phyloP scores from a whole-genome alignment of 352 stramenopile genomes.

The Peronospora farinosa region DNA sequence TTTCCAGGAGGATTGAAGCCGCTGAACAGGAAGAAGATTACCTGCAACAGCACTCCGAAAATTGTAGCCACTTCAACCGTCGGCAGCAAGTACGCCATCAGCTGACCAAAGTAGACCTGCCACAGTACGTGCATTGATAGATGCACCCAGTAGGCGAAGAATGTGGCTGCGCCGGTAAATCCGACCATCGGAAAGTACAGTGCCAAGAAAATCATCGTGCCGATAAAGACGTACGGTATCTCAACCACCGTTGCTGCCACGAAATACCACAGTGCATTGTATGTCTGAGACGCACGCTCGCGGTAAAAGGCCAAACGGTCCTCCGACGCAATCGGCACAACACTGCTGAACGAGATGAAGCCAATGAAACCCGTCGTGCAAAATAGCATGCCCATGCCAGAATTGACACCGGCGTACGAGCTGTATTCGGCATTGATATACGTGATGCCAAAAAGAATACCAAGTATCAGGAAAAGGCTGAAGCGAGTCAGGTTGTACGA shows the following conservation, averaged over 20 bases:
- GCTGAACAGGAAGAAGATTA: constrained; percentile 48
- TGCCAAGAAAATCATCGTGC: constrained; percentile 28
- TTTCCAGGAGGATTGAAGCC: constrained; percentile 47
- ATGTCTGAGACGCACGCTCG: constrained; percentile 87
- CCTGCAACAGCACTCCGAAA: constrained; percentile 36
- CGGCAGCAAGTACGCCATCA: constrained; percentile 40
- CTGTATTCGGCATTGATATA: constrained; percentile 33
- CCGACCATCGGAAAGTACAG: constrained; percentile 48
- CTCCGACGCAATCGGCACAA: constrained; percentile 68
- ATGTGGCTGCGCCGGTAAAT: constrained; percentile 36
- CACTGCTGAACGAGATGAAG: constrained; percentile 69
- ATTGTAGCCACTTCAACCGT: constrained; percentile 33
- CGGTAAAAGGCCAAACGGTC: constrained; percentile 90
- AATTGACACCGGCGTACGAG: constrained; percentile 44
- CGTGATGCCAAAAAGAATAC: constrained; percentile 61
- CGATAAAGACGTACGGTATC: constrained; percentile 47
- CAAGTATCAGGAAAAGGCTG: constrained; percentile 60
- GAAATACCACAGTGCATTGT: constrained; percentile 78
- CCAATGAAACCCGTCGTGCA: constrained; percentile 65
- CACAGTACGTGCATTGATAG: constrained; percentile 43
- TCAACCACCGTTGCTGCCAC: constrained; percentile 54
- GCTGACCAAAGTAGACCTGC: constrained; percentile 44
- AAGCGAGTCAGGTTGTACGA: constrained; percentile 78
- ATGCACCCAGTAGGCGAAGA: constrained; percentile 52
- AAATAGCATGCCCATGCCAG: constrained; percentile 56